Conservation (phyloP, 352 stramenopile species). For the Blastocystis sp. region DNA sequence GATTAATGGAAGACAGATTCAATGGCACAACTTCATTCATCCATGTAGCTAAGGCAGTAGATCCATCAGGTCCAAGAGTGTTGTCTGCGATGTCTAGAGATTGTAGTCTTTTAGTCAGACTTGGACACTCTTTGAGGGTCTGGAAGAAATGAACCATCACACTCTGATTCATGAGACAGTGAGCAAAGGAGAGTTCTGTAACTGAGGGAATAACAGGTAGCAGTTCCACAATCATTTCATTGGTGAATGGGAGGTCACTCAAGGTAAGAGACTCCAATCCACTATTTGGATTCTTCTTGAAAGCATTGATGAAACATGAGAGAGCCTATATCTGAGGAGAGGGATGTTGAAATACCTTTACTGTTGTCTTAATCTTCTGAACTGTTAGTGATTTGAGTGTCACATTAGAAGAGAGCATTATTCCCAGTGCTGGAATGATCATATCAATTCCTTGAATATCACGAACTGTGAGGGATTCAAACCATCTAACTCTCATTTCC, state of each 20-base stretch:
- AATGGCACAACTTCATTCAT: background rate
- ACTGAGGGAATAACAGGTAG: background rate
- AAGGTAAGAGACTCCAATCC: background rate
- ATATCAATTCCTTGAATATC: background rate
- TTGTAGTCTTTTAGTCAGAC: background rate
- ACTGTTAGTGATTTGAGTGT: background rate
- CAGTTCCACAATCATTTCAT: background rate
- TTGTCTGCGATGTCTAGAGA: background rate
- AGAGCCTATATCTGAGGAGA: background rate
- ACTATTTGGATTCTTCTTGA: background rate
- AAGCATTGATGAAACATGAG: background rate
- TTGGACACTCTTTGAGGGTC: background rate
- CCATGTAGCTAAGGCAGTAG: background rate
- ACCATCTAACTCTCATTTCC: background rate
- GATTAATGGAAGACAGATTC: background rate
- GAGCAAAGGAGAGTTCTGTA: background rate
- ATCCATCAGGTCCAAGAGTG: conserved; percentile 12
- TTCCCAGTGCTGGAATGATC: background rate
- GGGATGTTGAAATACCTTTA: background rate
- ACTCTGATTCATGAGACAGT: conserved; percentile 20
- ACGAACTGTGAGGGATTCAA: background rate
- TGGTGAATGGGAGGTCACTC: background rate
- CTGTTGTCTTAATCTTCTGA: background rate
- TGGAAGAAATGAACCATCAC: background rate
- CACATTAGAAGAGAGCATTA: background rate